phyloP scores from a whole-genome alignment of 2,329 filamentous ascomycete genomes.

The Beauveria bassiana region DNA sequence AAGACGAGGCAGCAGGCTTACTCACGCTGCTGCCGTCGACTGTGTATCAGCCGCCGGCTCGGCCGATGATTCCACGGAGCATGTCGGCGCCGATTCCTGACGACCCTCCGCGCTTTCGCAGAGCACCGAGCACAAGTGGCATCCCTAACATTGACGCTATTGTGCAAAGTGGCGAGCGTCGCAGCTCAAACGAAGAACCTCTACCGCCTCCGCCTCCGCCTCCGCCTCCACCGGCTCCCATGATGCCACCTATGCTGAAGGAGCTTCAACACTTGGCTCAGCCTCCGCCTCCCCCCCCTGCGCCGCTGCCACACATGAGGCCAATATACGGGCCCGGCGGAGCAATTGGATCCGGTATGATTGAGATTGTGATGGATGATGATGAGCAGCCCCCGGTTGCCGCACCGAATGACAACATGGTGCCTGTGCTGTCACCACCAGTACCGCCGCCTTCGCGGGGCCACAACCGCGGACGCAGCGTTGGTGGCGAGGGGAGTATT shows the following conservation, averaged over 20 bases:
- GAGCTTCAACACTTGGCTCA: constrained; percentile 55
- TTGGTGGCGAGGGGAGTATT: constrained; percentile 42
- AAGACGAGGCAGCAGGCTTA: constrained; percentile 17
- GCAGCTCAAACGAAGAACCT: constrained; percentile 42
- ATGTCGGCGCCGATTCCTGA: constrained; percentile 51
- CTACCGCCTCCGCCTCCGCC: constrained; percentile 41
- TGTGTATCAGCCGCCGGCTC: constrained; percentile 49
- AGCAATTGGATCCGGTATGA: constrained; percentile 45
- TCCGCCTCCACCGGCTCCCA: constrained; percentile 21
- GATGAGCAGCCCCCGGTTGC: constrained; percentile 33
- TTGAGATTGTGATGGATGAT: constrained; percentile 61
- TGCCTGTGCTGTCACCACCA: constrained; percentile 38
- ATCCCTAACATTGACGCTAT: constrained; percentile 43
- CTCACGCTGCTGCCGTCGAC: constrained; percentile 50
- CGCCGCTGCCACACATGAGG: constrained; percentile 42
- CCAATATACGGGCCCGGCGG: constrained; percentile 34
- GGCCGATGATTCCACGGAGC: constrained; percentile 46
- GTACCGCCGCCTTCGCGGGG: constrained; percentile 33
- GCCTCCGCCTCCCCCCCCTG: constrained; percentile 54
- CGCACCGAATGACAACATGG: constrained; percentile 33
- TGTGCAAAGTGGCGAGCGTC: constrained; percentile 27
- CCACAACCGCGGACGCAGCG: constrained; percentile 51
- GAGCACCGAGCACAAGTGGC: constrained; percentile 29
- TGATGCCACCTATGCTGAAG: constrained; percentile 46
- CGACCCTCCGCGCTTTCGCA: constrained; percentile 22